Conservation (phyloP, 2,329 filamentous ascomycete species). For the Juglanconis oblonga region DNA sequence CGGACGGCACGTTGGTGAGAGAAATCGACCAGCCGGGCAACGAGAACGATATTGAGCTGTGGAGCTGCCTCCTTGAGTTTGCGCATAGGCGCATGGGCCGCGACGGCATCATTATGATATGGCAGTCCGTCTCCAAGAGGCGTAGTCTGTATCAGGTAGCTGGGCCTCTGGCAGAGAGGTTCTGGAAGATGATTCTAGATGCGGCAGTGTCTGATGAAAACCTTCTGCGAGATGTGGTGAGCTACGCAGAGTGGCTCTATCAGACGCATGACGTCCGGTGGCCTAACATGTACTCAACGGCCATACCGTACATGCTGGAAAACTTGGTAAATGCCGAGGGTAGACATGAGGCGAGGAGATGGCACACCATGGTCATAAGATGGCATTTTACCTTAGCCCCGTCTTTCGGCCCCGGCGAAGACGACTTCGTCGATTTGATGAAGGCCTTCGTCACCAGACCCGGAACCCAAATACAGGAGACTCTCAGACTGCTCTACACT, state of each 20-base stretch:
- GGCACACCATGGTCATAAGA: conserved; percentile 36
- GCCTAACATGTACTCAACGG: conserved; percentile 49
- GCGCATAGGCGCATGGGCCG: conserved; percentile 24
- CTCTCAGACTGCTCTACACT: conserved; percentile 44
- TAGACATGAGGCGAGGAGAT: conserved; percentile 15
- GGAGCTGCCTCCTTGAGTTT: conserved; percentile 31
- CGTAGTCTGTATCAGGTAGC: conserved; percentile 23
- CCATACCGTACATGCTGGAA: conserved; percentile 41
- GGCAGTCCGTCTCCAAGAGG: conserved; percentile 25
- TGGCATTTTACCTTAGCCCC: conserved; percentile 48
- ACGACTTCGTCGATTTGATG: conserved; percentile 40
- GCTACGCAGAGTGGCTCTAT: conserved; percentile 42
- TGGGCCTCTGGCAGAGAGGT: conserved; percentile 23
- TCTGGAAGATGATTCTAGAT: conserved; percentile 31
- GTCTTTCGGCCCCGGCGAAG: conserved; percentile 38
- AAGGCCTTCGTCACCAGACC: conserved; percentile 37
- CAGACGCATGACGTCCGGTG: conserved; percentile 38
- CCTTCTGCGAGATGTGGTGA: conserved; percentile 33
- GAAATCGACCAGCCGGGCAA: conserved; percentile 27
- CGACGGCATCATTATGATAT: conserved; percentile 25
- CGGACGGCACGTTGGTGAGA: conserved; percentile 3
- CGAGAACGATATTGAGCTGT: conserved; percentile 28
- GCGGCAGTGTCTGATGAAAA: conserved; percentile 30
- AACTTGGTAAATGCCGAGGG: conserved; percentile 14
- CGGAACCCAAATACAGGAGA: conserved; percentile 34